phyloP scores from a whole-genome alignment of 140 eudicot species.

The Bidens hawaiensis region DNA sequence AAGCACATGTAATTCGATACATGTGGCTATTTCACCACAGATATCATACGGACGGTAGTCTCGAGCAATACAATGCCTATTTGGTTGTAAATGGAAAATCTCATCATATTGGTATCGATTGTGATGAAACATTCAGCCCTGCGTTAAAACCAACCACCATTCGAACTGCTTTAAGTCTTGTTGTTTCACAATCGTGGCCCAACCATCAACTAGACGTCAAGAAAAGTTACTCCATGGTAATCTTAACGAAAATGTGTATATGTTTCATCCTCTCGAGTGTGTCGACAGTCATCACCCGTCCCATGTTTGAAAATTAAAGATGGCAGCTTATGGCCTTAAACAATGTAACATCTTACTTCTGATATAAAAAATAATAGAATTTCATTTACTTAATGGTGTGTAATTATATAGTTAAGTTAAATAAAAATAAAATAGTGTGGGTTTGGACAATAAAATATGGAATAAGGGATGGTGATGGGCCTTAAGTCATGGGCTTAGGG shows the following conservation, averaged over 20 bases:
- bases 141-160: not conserved
- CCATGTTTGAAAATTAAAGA: too few relatives aligned
- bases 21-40: too few relatives aligned
- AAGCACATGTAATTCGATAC: too few relatives aligned
- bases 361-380: too few relatives aligned
- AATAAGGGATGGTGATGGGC: too few relatives aligned
- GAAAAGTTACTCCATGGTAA: not conserved
- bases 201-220: not conserved
- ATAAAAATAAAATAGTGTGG: too few relatives aligned
- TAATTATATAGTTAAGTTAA: too few relatives aligned
- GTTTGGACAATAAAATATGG: too few relatives aligned
- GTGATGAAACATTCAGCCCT: not conserved
- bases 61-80: not conserved
- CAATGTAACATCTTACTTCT: too few relatives aligned
- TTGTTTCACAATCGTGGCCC: not conserved
- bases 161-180: not conserved
- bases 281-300: not conserved
- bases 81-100: not conserved
- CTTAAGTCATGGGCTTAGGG: too few relatives aligned
- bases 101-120: not conserved
- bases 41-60: not conserved
- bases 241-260: not conserved
- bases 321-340: too few relatives aligned
- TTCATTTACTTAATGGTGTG: too few relatives aligned
- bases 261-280: not conserved